Conservation (phyloP, 78 protist species). For the Dictyostelium purpureum region DNA sequence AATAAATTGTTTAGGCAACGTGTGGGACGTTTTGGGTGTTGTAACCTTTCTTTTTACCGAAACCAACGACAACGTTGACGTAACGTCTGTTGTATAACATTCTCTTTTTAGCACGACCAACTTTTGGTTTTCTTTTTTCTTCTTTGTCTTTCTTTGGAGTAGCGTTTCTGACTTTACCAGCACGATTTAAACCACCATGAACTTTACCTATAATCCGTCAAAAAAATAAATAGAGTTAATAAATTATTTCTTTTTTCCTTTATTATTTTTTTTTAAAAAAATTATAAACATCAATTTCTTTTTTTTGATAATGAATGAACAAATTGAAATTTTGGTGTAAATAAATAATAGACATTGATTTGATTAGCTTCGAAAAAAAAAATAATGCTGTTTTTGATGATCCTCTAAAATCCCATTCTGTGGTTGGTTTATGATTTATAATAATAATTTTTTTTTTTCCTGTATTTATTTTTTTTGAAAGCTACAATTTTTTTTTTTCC, state of each 20-base stretch:
- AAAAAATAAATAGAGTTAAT: too few species aligned
- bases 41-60: constrained; percentile 89
- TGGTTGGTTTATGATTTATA: neutral
- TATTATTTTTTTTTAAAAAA: neutral
- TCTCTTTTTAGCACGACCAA: constrained; percentile 95
- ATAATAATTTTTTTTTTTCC: too few species aligned
- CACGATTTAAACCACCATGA: constrained; percentile 97
- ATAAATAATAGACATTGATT: neutral
- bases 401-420: neutral
- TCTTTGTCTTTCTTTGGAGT: constrained; percentile 92
- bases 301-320: neutral
- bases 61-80: constrained; percentile 86
- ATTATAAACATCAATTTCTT: neutral
- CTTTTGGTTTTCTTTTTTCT: constrained; percentile 84
- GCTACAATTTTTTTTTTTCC: too few species aligned
- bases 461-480: too few species aligned
- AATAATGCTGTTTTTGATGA: too few species aligned
- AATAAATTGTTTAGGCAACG: constrained; percentile 37
- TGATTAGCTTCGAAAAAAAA: neutral
- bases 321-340: too few species aligned
- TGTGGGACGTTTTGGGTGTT: constrained; percentile 83
- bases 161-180: constrained; percentile 96
- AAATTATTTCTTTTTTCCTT: too few species aligned
- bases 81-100: constrained; percentile 93
- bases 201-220: constrained; percentile 78